Evolutionary conservation across 2,329 filamentous ascomycete genomes (phyloP).

Genomic region (Dothideomycetes sp.): DNA sequence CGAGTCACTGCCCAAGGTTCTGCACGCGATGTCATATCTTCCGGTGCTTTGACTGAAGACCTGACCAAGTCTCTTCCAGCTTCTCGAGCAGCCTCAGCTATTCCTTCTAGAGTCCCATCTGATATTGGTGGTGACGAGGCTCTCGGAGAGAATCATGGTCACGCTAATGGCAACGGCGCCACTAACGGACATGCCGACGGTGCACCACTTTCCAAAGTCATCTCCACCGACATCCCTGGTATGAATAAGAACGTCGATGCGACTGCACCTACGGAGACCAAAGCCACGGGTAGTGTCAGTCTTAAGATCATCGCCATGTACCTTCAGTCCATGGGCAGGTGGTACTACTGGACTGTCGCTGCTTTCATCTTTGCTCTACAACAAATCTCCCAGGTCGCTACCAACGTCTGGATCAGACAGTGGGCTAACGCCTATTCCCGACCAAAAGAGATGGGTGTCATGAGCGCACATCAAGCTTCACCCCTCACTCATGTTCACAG

Average conservation of each 20-base stretch:
- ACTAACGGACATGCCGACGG: slow-evolving; percentile 22
- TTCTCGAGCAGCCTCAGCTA: slow-evolving; percentile 59
- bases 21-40: slow-evolving; percentile 65
- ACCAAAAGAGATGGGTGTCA: slow-evolving; percentile 28
- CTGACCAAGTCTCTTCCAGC: slow-evolving; percentile 52
- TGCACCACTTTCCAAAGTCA: slow-evolving; percentile 37
- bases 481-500: slow-evolving; percentile 31
- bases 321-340: slow-evolving; percentile 80
- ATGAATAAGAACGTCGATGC: slow-evolving; percentile 25
- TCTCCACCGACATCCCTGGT: slow-evolving; percentile 25
- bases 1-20: slow-evolving; percentile 66
- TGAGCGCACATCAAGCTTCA: slow-evolving; percentile 23
- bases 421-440: slow-evolving; percentile 82
- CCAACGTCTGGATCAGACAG: slow-evolving; percentile 86
- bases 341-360: slow-evolving; percentile 86
- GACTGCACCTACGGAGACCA: slow-evolving; percentile 49
- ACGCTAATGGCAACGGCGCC: slow-evolving; percentile 40
- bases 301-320: slow-evolving; percentile 79
- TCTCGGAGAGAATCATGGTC: slow-evolving; percentile 18
- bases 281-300: slow-evolving; percentile 78
- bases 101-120: slow-evolving; percentile 69
- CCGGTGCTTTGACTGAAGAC: slow-evolving; percentile 84
- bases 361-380: slow-evolving; percentile 66
- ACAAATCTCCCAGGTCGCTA: slow-evolving; percentile 75
- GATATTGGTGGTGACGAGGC: slow-evolving; percentile 51